Conservation (phyloP, 768 basidiomycete genomes). For the Russula sp. region DNA sequence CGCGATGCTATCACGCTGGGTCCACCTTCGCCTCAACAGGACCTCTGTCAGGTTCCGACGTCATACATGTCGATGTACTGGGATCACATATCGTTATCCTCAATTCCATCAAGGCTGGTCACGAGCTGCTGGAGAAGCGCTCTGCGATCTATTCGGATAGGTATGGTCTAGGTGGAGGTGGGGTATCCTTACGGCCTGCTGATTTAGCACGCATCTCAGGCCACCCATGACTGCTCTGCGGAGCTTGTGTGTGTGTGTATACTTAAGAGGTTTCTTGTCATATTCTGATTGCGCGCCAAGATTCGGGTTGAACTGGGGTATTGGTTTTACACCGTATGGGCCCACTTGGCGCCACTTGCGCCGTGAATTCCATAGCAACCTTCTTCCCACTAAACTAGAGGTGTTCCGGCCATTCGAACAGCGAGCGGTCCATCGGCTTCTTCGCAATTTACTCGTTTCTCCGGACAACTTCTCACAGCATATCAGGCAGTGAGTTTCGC, state of each 20-base stretch:
- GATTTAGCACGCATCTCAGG: background rate
- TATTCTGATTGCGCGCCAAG: background rate
- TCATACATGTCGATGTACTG: conserved; percentile 22
- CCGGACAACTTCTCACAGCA: conserved; percentile 28
- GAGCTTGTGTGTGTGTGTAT: background rate
- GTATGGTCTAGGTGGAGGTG: background rate
- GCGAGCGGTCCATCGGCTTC: background rate
- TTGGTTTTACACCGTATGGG: background rate
- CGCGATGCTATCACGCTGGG: no score
- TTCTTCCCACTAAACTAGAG: background rate
- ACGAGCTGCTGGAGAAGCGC: conserved; percentile 26
- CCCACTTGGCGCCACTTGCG: background rate
- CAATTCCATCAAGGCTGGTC: conserved; percentile 22
- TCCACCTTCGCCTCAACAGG: background rate
- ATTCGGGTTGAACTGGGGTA: background rate
- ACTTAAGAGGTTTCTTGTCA: background rate
- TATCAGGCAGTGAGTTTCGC: conserved; percentile 31
- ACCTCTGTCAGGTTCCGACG: conserved; percentile 7
- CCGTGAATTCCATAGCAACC: background rate
- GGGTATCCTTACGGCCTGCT: background rate
- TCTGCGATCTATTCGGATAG: conserved; percentile 21
- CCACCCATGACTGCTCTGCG: conserved; percentile 2
- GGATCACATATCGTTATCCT: conserved; percentile 22
- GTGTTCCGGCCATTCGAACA: background rate
- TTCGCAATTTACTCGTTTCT: background rate